Evolutionary conservation across 1,139 yeast genomes (phyloP).

Genomic region (Yamadazyma triangularis): DNA sequence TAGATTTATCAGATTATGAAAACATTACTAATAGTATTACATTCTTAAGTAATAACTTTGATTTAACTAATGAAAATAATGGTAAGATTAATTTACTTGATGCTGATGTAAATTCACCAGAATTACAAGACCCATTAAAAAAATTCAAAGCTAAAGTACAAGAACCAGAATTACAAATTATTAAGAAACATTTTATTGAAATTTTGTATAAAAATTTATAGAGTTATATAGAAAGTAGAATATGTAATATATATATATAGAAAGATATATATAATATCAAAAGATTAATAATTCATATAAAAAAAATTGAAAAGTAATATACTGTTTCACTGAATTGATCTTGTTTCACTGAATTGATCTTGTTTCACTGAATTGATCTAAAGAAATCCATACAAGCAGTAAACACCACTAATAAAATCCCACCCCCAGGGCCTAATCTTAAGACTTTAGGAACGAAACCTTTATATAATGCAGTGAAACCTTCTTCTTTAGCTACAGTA

Average conservation of each 20-base stretch:
- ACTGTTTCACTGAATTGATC: no score
- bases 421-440: slow-evolving; percentile 99
- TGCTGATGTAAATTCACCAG: slow-evolving; percentile 29
- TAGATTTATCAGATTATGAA: slow-evolving; percentile 8
- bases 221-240: slow-evolving; percentile 1
- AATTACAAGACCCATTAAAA: slow-evolving; percentile 16
- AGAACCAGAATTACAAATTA: slow-evolving; percentile 4
- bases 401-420: slow-evolving; percentile 92
- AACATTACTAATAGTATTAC: slow-evolving; percentile 3
- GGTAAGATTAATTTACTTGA: slow-evolving; percentile 14
- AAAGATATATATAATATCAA: not conserved
- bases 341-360: no score
- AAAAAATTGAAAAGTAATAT: no score
- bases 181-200: slow-evolving; percentile 5
- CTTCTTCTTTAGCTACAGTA: slow-evolving; percentile 84
- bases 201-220: slow-evolving; percentile 8
- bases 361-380: slow-evolving; percentile 36
- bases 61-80: not conserved
- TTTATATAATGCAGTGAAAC: slow-evolving; percentile 80
- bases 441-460: slow-evolving; percentile 96
- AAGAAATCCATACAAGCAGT: slow-evolving; percentile 94
- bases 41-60: not conserved
- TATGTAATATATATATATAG: slow-evolving; percentile 1
- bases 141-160: slow-evolving; percentile 11
- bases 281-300: no score